Base-by-base conservation (phyloP, 2,329 filamentous ascomycete species). In the Fusarium gaditjirri region DNA sequence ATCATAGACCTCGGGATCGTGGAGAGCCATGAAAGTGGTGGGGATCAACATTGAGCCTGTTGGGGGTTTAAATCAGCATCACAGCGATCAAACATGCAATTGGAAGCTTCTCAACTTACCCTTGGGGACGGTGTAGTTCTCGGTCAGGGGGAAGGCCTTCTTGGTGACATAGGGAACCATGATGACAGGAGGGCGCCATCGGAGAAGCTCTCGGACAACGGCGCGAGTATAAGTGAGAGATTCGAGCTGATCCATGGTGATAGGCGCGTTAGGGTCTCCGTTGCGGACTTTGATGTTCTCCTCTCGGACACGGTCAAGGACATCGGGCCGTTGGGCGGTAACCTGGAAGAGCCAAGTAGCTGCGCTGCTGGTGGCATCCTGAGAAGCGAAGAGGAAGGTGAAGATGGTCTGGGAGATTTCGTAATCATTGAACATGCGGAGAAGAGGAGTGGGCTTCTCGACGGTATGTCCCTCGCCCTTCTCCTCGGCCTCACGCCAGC, bases 141-240 rank as follows among this genome's bases (percentile, higher is more conserved):
- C 89, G 31, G 93, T 94, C 76, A 99, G 92, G 55, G 95, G 95
- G 88, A 98, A 99, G 61, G 93, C 85, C 87, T 97, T 97, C 91
- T 98, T 98, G 73, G 91, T 94, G 70, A 95, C 82, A 83, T 98
- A 98, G 38, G 96, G 96, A 55, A 98, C 94, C 94, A 99, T 97
- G 82, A 98, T 89, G 78, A 99, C 96, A 62, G 96, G 96, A 72
- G 96, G 96, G 62, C 95, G 93, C 87, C 97, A 98, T 79, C 96
- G 93, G 73, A 97, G 89, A 65, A 94, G 92, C 85, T 97, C 94
- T 77, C 93, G 94, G 74, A 98, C 93, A 46, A 97, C 94, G 43
- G 94, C 95, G 65, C 94, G 93, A 46, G 96, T 98, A 83, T 97
- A 98, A 19, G 90, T 89, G 87, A 98, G 90, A 57, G 92, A 91